Conservation (phyloP, 169 alveolate genomes). For the Plasmodium gonderi region DNA sequence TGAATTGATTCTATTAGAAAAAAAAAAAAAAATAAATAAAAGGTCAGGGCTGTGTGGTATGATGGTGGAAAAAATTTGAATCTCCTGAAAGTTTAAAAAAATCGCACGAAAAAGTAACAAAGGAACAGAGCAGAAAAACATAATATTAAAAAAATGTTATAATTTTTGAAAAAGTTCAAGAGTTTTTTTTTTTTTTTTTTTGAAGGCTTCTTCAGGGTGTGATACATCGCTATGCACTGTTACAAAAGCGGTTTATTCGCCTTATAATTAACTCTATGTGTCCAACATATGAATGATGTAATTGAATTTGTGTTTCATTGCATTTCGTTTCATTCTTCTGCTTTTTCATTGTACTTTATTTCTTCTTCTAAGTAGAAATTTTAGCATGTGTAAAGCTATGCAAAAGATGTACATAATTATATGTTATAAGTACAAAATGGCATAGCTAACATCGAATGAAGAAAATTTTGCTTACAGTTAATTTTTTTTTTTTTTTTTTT, state of each 20-base stretch:
- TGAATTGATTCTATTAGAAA: not conserved
- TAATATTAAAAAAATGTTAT: too few relatives aligned
- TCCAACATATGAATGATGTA: not conserved
- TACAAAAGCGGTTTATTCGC: not conserved
- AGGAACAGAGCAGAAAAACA: too few relatives aligned
- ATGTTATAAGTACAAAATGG: not conserved
- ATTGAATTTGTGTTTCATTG: not conserved
- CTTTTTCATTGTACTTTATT: not conserved
- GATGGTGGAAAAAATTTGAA: too few relatives aligned
- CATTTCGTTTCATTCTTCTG: not conserved
- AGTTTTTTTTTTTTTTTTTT: not conserved
- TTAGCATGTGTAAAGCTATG: not conserved
- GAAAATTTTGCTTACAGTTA: not conserved
- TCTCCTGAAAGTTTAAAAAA: too few relatives aligned
- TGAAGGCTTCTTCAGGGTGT: not conserved
- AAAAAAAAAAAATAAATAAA: too few relatives aligned
- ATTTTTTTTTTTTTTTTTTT: slow-evolving; percentile 4
- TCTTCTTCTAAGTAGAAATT: not conserved
- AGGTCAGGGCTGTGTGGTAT: too few relatives aligned
- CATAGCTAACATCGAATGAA: not conserved
- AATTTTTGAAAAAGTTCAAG: too few relatives aligned
- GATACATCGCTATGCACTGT: not conserved
- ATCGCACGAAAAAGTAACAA: too few relatives aligned
- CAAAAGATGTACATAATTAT: not conserved
- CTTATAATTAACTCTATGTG: not conserved